These are phyloP conservation scores for Scenedesmus sp. DNA, from an alignment of 163 green algal species.

Conservation along the genomic window DNA sequence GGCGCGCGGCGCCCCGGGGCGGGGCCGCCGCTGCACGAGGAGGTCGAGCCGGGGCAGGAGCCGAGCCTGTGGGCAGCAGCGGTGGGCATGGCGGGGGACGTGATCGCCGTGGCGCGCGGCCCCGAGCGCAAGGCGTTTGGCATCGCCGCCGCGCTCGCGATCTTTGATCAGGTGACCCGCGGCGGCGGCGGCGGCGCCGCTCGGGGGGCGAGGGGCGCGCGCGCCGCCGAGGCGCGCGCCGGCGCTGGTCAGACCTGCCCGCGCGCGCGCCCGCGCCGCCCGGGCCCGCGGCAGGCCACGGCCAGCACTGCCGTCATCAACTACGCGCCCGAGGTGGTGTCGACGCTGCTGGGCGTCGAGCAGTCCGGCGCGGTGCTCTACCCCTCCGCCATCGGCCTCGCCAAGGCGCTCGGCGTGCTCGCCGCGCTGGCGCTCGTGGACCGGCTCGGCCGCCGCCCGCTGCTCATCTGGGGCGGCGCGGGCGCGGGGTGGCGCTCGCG, in stretches of 20 bases:
- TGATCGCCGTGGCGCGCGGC: constrained; percentile 57
- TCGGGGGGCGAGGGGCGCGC: no score
- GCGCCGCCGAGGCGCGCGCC: no score
- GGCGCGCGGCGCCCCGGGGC: not conserved
- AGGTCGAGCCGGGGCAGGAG: constrained; percentile 49
- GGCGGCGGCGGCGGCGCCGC: no score
- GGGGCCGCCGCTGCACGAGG: constrained; percentile 9
- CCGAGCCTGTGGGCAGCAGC: constrained; percentile 60
- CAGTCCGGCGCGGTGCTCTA: constrained; percentile 30
- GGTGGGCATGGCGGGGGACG: constrained; percentile 62
- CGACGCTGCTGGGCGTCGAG: constrained; percentile 2
- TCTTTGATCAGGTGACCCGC: constrained; percentile 72
- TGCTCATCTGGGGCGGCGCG: constrained; percentile 78
- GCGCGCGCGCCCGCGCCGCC: no score
- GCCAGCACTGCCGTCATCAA: constrained; percentile 89
- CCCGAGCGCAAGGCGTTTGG: constrained; percentile 69
- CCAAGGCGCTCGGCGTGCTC: constrained; percentile 66
- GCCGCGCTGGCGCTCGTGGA: constrained; percentile 79
- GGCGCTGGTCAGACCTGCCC: no score
- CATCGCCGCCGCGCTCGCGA: constrained; percentile 73
- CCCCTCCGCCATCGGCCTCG: constrained; percentile 51
- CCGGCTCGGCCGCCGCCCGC: constrained; percentile 72
- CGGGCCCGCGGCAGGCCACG: constrained; percentile 65
- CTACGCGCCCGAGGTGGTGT: constrained; percentile 78
- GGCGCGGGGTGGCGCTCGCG: constrained; percentile 50